These are phyloP conservation scores for Leptographium lundbergii DNA, from an alignment of 2,329 filamentous ascomycete genomes.

Conservation along the genomic window DNA sequence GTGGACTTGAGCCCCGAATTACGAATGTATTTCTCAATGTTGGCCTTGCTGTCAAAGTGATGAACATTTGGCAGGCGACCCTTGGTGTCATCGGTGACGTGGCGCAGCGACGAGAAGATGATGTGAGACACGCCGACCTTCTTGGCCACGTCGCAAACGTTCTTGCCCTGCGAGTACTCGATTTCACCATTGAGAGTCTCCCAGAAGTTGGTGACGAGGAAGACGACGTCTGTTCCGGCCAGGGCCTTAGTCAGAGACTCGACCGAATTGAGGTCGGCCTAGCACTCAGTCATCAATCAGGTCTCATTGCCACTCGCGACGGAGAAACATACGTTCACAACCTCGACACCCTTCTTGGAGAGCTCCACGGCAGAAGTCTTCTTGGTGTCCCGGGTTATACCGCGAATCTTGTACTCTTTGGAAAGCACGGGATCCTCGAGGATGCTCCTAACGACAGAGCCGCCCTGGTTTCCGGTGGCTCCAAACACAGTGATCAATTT, in stretches of 20 bases:
- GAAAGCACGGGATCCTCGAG: constrained; percentile 12
- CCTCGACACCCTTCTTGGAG: constrained; percentile 28
- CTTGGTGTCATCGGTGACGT: constrained; percentile 26
- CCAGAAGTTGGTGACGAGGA: constrained; percentile 32
- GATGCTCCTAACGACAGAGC: constrained; percentile 13
- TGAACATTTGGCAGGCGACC: constrained; percentile 27
- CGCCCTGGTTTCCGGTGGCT: constrained; percentile 16
- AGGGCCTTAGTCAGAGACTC: constrained; percentile 30
- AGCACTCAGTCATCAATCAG: not conserved
- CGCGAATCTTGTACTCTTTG: constrained; percentile 22
- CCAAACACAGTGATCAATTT: constrained; percentile 7
- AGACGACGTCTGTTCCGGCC: constrained; percentile 33
- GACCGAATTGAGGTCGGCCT: constrained; percentile 33
- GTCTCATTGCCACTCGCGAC: not conserved
- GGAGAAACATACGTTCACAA: constrained; percentile 24
- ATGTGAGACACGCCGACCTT: constrained; percentile 14
- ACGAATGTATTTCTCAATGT: constrained; percentile 41
- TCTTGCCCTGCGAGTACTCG: constrained; percentile 32
- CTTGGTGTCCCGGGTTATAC: constrained; percentile 32
- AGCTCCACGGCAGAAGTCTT: constrained; percentile 27
- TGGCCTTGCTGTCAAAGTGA: constrained; percentile 46
- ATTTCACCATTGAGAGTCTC: constrained; percentile 22
- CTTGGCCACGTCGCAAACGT: constrained; percentile 32
- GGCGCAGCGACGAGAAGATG: constrained; percentile 26
- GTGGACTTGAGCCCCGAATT: constrained; percentile 30